These are phyloP conservation scores for Pseudognaphalium luteoalbum DNA, from an alignment of 129 eudicot genomes.

Conservation along the genomic window DNA sequence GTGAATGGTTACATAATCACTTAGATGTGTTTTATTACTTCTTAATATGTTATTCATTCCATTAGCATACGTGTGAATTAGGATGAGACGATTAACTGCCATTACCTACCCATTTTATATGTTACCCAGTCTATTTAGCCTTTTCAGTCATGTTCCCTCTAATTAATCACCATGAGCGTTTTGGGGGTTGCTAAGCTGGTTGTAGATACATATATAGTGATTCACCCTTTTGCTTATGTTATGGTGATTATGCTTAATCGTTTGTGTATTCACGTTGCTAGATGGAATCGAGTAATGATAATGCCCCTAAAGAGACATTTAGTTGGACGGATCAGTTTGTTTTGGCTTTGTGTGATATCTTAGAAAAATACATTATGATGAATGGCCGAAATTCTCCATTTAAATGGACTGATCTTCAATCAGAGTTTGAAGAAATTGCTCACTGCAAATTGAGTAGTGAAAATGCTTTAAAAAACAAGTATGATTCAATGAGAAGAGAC, in stretches of 20 bases:
- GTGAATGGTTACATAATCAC: neutral
- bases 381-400: slow-evolving; percentile 15
- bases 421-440: slow-evolving; percentile 19
- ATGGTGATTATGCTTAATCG: neutral
- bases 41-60: neutral
- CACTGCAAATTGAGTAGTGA: slow-evolving; percentile 7
- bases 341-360: slow-evolving; percentile 17
- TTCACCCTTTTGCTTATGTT: neutral
- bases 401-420: slow-evolving; percentile 17
- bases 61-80: neutral
- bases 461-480: slow-evolving; percentile 24
- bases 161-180: neutral
- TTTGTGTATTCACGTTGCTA: slow-evolving; percentile 14
- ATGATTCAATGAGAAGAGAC: slow-evolving; percentile 21
- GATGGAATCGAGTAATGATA: slow-evolving; percentile 11
- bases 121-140: neutral
- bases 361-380: slow-evolving; percentile 9
- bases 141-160: neutral
- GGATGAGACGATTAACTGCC: neutral
- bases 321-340: slow-evolving; percentile 19
- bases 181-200: neutral
- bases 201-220: neutral
- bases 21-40: neutral
- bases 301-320: slow-evolving; percentile 12
- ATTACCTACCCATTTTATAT: no score